Evolutionary conservation across 495 filamentous ascomycete genomes (phyloP).

Genomic region (Daldinia concentrica): DNA sequence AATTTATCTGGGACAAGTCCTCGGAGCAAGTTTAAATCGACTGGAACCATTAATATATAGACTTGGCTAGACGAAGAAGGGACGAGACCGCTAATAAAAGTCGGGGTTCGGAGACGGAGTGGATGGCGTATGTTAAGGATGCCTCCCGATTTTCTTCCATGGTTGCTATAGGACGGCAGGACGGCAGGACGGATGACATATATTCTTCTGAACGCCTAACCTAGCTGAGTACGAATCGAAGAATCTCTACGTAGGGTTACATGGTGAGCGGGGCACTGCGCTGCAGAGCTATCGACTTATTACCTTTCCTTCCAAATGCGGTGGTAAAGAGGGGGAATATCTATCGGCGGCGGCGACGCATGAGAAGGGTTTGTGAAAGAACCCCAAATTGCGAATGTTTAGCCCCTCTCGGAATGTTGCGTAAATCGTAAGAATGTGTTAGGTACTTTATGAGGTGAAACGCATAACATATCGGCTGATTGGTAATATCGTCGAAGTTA

Average conservation of each 20-base stretch:
- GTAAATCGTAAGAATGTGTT: conserved; percentile 7
- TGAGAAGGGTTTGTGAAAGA: conserved; percentile 28
- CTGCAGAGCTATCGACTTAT: conserved; percentile 33
- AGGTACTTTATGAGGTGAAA: conserved; percentile 23
- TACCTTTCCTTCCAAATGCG: conserved; percentile 33
- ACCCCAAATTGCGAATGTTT: conserved; percentile 8
- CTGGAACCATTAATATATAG: neutral
- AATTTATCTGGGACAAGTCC: neutral
- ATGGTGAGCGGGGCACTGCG: conserved; percentile 34
- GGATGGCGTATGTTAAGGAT: neutral
- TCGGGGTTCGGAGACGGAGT: conserved; percentile 12
- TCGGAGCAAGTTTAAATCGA: neutral
- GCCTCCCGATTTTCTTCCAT: conserved; percentile 6
- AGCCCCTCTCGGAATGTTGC: conserved; percentile 30
- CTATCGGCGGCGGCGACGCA: conserved; percentile 32
- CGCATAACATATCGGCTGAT: conserved; percentile 31
- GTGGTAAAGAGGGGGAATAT: conserved; percentile 30
- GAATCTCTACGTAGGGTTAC: conserved; percentile 34
- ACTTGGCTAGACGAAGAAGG: neutral
- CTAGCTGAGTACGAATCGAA: conserved; percentile 19
- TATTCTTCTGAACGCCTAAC: conserved; percentile 7
- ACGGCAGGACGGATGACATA: conserved; percentile 10
- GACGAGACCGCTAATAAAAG: neutral
- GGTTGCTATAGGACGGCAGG: conserved; percentile 8
- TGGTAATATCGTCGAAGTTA: conserved; percentile 26